Conservation (phyloP, 2,329 filamentous ascomycete species). For the Penicillium palitans region DNA sequence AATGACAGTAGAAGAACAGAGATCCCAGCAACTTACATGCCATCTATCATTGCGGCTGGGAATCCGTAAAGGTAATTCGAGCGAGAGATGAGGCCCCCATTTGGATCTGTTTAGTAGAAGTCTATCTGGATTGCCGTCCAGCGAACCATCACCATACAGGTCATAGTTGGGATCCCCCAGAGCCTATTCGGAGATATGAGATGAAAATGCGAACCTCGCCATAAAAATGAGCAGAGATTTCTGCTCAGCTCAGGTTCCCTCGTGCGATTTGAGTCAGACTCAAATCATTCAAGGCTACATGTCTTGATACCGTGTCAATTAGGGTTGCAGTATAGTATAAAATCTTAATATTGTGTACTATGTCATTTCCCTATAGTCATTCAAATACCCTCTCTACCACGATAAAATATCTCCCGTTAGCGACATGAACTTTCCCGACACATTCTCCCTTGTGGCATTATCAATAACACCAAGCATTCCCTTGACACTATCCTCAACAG, state of each 20-base stretch:
- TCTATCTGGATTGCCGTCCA: too few species aligned
- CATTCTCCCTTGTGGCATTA: slow-evolving; percentile 34
- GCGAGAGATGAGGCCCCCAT: too few species aligned
- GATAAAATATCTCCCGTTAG: slow-evolving; percentile 33
- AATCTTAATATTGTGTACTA: not conserved
- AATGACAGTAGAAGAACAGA: too few species aligned
- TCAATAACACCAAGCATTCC: slow-evolving; percentile 42
- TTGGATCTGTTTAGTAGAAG: too few species aligned
- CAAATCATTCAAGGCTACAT: not conserved
- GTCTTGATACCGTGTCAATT: not conserved
- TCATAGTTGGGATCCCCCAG: too few species aligned
- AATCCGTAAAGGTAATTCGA: too few species aligned
- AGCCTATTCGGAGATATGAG: not conserved
- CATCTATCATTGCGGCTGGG: too few species aligned
- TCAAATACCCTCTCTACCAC: slow-evolving; percentile 1
- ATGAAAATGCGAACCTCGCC: not conserved
- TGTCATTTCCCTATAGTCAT: not conserved
- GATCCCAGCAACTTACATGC: too few species aligned
- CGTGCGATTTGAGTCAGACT: not conserved
- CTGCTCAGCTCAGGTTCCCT: not conserved
- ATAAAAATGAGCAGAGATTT: not conserved
- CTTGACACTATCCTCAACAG: slow-evolving; percentile 35
- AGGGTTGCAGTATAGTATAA: not conserved
- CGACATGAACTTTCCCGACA: slow-evolving; percentile 38
- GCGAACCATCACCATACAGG: too few species aligned